phyloP scores from a whole-genome alignment of 208 protist genomes.

The Leishmania gerbilli region DNA sequence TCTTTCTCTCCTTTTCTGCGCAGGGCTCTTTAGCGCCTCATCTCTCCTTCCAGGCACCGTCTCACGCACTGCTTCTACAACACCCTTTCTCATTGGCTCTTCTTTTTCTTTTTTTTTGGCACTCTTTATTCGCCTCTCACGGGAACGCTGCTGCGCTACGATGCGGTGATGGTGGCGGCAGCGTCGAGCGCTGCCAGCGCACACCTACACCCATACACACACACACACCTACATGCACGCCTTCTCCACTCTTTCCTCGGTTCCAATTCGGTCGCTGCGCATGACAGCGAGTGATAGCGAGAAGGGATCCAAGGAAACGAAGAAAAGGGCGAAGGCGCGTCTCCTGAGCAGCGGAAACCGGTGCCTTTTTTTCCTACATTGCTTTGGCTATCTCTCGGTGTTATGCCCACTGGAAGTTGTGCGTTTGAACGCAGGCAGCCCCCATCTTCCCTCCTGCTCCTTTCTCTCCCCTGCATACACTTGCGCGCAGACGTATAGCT shows the following conservation, averaged over 20 bases:
- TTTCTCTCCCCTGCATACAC: neutral
- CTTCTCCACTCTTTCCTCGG: neutral
- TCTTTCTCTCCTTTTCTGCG: neutral
- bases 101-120: neutral
- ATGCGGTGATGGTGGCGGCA: neutral
- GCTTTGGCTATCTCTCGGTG: neutral
- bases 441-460: neutral
- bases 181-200: neutral
- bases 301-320: too few species aligned
- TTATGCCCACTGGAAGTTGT: neutral
- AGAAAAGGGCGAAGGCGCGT: neutral
- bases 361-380: neutral
- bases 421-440: neutral
- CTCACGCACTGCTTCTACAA: neutral
- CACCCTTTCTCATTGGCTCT: neutral
- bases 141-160: neutral
- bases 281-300: neutral
- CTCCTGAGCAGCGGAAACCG: neutral
- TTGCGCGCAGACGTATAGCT: slow-evolving; percentile 2
- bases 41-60: neutral
- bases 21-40: neutral
- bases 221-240: neutral
- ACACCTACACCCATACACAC: neutral
- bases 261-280: neutral
- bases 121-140: neutral